Evolutionary conservation across 129 eudicot species (phyloP).

Genomic region (Ambrosia artemisiifolia): DNA sequence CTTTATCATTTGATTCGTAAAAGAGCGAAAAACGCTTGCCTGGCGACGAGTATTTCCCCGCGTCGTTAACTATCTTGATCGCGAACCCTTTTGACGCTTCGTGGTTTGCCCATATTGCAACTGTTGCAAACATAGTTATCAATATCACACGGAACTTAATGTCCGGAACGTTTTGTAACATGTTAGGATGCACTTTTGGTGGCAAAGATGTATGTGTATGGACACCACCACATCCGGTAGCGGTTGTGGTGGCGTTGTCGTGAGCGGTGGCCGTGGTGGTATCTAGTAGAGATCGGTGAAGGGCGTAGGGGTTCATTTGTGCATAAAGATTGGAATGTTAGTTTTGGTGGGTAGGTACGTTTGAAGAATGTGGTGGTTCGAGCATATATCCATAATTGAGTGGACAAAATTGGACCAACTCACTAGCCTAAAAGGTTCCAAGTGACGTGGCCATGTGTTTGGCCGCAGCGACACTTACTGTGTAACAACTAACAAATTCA

Average conservation of each 20-base stretch:
- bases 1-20: constrained; percentile 55
- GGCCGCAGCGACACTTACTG: neutral
- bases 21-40: constrained; percentile 48
- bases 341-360: neutral
- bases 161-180: constrained; percentile 16
- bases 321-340: neutral
- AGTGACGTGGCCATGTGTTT: constrained; percentile 9
- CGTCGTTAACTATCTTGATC: constrained; percentile 45
- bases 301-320: constrained; percentile 18
- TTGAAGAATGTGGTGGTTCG: neutral
- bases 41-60: constrained; percentile 23
- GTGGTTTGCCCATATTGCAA: constrained; percentile 58
- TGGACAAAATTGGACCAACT: constrained; percentile 2
- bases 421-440: neutral
- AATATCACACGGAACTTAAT: constrained; percentile 37
- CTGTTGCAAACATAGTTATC: constrained; percentile 28
- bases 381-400: neutral
- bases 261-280: neutral
- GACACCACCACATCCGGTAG: neutral
- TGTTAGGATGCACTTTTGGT: neutral
- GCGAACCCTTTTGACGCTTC: constrained; percentile 69
- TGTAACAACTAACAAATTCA: neutral
- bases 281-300: constrained; percentile 29
- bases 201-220: neutral
- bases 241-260: neutral